A percentile compares a stretch with the other conserved stretches of the same genome.
Conservation (phyloP, 106 monocot species). For the Phalaenopsis equestris region DNA sequence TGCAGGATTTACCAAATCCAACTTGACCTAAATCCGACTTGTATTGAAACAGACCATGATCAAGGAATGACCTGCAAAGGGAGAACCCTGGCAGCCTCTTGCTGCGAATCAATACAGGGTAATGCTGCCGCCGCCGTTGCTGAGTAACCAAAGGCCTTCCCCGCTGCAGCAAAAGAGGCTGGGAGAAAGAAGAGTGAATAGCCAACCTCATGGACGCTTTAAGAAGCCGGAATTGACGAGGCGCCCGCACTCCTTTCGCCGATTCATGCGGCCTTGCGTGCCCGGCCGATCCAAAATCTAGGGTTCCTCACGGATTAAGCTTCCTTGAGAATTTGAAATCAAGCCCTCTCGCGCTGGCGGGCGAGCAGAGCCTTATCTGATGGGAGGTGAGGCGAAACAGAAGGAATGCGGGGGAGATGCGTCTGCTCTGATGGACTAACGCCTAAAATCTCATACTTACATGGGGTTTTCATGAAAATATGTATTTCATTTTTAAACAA, state of each 20-base stretch:
- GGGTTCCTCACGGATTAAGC: not conserved
- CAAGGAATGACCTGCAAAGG: slow-evolving; percentile 1
- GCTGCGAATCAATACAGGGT: not conserved
- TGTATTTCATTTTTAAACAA: too few relatives aligned
- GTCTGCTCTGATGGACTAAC: too few relatives aligned
- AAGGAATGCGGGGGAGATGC: too few relatives aligned
- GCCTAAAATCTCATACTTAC: too few relatives aligned
- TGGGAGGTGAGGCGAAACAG: not conserved
- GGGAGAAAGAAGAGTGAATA: not conserved
- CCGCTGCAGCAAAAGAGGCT: slow-evolving; percentile 4
- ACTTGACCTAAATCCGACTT: not conserved
- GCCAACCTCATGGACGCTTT: slow-evolving; percentile 7
- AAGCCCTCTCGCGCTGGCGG: not conserved
- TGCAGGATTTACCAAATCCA: not conserved
- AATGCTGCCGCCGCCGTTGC: not conserved
- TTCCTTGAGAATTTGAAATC: not conserved
- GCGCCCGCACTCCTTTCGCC: not conserved
- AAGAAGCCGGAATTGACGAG: slow-evolving; percentile 5
- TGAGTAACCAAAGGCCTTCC: not conserved
- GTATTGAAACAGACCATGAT: not conserved
- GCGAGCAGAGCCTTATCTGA: not conserved
- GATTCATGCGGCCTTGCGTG: not conserved
- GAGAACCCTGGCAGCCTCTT: not conserved
- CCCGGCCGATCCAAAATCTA: not conserved
- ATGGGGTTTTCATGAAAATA: too few relatives aligned